Evolutionary conservation across 1,284 basidiomycete species (phyloP), one percentile per base, ranked within the genome.

Genomic region (Amylostereum areolatum): DNA sequence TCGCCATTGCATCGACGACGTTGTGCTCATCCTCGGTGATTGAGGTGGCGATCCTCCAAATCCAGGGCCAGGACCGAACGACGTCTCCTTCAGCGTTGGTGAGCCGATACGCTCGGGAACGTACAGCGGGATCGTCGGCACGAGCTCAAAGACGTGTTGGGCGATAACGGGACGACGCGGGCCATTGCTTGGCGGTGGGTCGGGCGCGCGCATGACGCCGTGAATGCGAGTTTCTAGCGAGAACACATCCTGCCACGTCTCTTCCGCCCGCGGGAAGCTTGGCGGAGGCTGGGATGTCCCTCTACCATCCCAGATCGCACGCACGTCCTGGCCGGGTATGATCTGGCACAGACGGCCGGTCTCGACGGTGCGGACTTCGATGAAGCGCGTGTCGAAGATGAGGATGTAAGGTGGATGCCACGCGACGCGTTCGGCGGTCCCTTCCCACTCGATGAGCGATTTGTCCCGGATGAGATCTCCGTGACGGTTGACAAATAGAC

Each of bases 381-480:
- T 88, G 70, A 97, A 97, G 30, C 90, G 84, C 12, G 82, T 75
- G 63, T 96, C 92, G 67, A 97, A 93, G 33, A 96, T 83, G 18
- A 97, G 77, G 46, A 98, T 77, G 59, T 94, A 95, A 0, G 92
- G 92, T 45, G 87, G 82, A 59, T 94, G 91, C 70, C 90, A 85
- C 0, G 91, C 91, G 29, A 93, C 90, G 39, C 81, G 83, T 60
- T 92, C 89, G 1, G 90, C 90, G 2, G 81, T 87, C 9, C 93
- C 93, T 68, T 98, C 95, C 93, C 95, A 98, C 64, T 97, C 94
- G 59, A 97, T 91, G 4, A 86, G 83, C 31, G 78, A 77, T 50
- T 82, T 73, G 28, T 74, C 64, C 41, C 90, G 83, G 57, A 83
- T 88, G 1, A 89, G 91, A 48, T 89, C 84, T 36, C 94, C 93